Evolutionary conservation across 1,284 basidiomycete species (phyloP).

Genomic region (Trametes hirsuta): DNA sequence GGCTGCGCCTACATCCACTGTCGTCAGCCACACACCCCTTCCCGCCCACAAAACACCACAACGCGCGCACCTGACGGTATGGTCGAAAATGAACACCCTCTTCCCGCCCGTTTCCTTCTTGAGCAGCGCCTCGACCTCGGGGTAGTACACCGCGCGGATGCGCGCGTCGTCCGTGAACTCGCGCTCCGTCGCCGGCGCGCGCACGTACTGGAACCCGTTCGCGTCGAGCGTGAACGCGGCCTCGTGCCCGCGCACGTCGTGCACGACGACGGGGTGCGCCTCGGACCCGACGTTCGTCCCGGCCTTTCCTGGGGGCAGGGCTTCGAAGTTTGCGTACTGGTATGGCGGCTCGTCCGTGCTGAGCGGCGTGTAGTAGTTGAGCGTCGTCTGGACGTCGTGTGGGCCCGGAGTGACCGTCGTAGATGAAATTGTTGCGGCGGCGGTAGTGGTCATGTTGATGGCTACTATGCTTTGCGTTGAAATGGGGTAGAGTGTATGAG

Average conservation of each 20-base stretch:
- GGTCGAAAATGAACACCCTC: slow-evolving; percentile 44
- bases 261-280: slow-evolving; percentile 26
- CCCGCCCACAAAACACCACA: slow-evolving; percentile 37
- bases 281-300: slow-evolving; percentile 29
- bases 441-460: no score
- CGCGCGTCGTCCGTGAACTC: slow-evolving; percentile 42
- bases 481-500: no score
- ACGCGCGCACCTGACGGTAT: slow-evolving; percentile 37
- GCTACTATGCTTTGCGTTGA: no score
- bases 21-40: background rate
- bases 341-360: slow-evolving; percentile 28
- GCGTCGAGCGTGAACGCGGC: slow-evolving; percentile 39
- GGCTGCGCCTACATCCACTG: slow-evolving; percentile 17
- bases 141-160: slow-evolving; percentile 40
- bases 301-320: slow-evolving; percentile 23
- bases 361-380: slow-evolving; percentile 33
- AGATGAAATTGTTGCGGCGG: no score
- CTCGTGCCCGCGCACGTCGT: slow-evolving; percentile 37
- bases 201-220: slow-evolving; percentile 46
- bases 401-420: no score
- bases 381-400: slow-evolving; percentile 31
- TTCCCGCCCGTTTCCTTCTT: slow-evolving; percentile 42
- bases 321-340: slow-evolving; percentile 24
- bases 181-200: slow-evolving; percentile 38
- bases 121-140: slow-evolving; percentile 42